phyloP scores from a whole-genome alignment of 352 stramenopile species.

The Globisporangium camurandrum region DNA sequence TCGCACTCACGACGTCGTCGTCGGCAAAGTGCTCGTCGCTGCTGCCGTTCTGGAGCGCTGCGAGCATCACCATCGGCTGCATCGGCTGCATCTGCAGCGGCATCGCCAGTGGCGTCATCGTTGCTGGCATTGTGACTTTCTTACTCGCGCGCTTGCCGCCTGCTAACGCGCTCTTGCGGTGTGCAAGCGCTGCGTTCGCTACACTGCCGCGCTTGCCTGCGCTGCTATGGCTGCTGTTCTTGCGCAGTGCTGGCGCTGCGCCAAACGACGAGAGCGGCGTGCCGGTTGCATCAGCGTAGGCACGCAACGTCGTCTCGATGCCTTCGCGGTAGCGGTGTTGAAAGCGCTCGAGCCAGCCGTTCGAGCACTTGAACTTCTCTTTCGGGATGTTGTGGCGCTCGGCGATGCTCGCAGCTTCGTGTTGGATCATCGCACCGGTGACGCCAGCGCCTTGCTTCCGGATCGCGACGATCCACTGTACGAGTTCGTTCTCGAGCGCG shows the following conservation, averaged over 20 bases:
- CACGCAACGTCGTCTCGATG: constrained; percentile 4
- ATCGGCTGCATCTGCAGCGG: too few relatives aligned
- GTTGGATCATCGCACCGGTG: constrained; percentile 6
- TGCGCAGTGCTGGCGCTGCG: neutral
- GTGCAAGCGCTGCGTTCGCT: too few relatives aligned
- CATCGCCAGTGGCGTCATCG: too few relatives aligned
- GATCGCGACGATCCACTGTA: constrained; percentile 5
- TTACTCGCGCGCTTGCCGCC: constrained; percentile 5
- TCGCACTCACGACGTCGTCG: neutral
- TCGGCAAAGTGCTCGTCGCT: neutral
- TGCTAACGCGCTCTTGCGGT: neutral
- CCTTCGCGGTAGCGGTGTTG: constrained; percentile 5
- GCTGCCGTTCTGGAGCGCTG: neutral
- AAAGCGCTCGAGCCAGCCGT: constrained; percentile 8
- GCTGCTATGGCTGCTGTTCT: neutral
- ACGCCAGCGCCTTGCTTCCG: constrained; percentile 5
- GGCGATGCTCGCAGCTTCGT: constrained; percentile 3
- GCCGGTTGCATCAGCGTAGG: constrained; percentile 2
- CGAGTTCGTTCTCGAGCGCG: constrained; percentile 5
- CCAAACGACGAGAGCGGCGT: constrained; percentile 1
- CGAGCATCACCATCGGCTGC: neutral
- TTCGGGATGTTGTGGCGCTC: constrained; percentile 2
- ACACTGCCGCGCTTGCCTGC: neutral
- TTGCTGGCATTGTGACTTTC: constrained; percentile 3
- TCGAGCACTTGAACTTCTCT: constrained; percentile 8